phyloP scores from a whole-genome alignment of 2,329 filamentous ascomycete species.

The Sphaerulina musiva region DNA sequence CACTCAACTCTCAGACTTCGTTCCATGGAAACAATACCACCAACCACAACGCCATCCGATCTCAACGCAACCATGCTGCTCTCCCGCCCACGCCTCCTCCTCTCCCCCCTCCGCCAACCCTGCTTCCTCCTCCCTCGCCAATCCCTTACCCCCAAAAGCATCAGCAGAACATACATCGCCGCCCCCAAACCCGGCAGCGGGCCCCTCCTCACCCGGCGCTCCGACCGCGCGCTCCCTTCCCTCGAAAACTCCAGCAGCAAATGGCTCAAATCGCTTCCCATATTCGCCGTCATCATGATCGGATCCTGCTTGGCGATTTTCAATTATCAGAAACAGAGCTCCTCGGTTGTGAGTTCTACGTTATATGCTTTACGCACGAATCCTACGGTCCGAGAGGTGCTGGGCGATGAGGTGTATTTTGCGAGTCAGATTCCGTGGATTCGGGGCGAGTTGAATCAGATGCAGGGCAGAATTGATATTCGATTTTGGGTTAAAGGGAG shows the following conservation, averaged over 20 bases:
- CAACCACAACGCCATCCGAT: neutral
- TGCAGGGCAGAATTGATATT: slow-evolving; percentile 86
- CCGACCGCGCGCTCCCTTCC: slow-evolving; percentile 48
- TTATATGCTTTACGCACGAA: slow-evolving; percentile 88
- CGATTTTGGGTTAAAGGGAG: slow-evolving; percentile 79
- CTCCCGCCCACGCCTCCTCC: slow-evolving; percentile 22
- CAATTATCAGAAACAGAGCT: slow-evolving; percentile 97
- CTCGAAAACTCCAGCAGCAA: slow-evolving; percentile 28
- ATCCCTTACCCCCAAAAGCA: neutral
- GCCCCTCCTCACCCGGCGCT: slow-evolving; percentile 47
- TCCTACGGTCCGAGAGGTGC: slow-evolving; percentile 61
- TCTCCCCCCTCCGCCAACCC: slow-evolving; percentile 1
- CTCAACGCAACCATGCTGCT: slow-evolving; percentile 23
- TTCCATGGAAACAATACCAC: neutral
- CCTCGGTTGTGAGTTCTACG: slow-evolving; percentile 69
- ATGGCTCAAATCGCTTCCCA: slow-evolving; percentile 60
- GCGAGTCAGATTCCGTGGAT: slow-evolving; percentile 46
- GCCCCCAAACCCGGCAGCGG: slow-evolving; percentile 47
- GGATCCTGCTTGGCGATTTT: slow-evolving; percentile 79
- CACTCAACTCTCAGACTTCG: neutral
- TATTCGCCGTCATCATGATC: slow-evolving; percentile 69
- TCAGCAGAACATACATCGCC: slow-evolving; percentile 42
- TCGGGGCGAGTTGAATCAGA: slow-evolving; percentile 72
- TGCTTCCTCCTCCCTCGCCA: slow-evolving; percentile 1
- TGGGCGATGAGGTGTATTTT: slow-evolving; percentile 64